Evolutionary conservation across 78 protist species (phyloP).

Genomic region (Dictyostelium purpureum): DNA sequence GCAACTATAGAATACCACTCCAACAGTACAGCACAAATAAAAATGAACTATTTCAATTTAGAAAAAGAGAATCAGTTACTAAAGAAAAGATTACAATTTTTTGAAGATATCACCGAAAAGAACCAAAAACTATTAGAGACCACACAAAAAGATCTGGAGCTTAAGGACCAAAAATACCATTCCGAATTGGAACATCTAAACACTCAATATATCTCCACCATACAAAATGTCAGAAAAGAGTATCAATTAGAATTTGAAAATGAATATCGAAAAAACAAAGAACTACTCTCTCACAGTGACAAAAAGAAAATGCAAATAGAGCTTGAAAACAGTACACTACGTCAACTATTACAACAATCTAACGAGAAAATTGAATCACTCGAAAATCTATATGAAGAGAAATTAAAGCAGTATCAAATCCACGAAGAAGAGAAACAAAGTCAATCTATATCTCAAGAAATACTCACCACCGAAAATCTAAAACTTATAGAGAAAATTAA

Average conservation of each 20-base stretch:
- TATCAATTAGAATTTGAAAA: constrained; percentile 22
- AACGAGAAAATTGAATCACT: constrained; percentile 23
- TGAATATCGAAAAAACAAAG: constrained; percentile 23
- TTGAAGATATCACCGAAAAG: constrained; percentile 26
- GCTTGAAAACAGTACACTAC: constrained; percentile 25
- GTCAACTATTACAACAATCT: neutral
- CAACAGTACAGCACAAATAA: neutral
- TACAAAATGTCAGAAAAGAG: constrained; percentile 15
- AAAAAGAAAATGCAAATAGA: neutral
- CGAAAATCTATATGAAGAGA: constrained; percentile 14
- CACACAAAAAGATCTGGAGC: neutral
- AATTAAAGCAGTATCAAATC: neutral
- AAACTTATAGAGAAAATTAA: constrained; percentile 20
- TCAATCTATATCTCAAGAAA: constrained; percentile 45
- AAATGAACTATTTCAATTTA: neutral
- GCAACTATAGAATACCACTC: constrained; percentile 4
- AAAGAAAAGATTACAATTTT: neutral
- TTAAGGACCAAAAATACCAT: neutral
- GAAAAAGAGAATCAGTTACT: constrained; percentile 31
- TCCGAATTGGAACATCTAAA: neutral
- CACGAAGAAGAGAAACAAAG: constrained; percentile 7
- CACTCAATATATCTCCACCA: neutral
- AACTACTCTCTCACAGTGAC: neutral
- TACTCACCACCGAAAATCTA: constrained; percentile 14
- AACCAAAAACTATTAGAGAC: neutral